Evolutionary conservation across 192 early-diverging fungal species (phyloP), one percentile per base, ranked within the genome.

Genomic region (Umbelopsis sp.): DNA sequence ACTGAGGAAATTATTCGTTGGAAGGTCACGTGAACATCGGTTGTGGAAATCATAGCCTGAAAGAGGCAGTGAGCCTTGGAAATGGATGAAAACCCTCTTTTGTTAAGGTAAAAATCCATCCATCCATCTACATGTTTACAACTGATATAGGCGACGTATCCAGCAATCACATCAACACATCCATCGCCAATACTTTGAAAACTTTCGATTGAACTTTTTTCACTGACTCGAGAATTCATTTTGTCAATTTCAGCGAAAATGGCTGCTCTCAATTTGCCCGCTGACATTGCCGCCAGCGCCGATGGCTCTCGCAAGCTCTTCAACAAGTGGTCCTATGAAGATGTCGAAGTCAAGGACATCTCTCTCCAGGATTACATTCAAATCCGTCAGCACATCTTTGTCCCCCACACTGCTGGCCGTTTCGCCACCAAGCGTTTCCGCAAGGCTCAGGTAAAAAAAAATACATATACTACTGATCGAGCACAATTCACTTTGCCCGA

Each of bases 321-420:
- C 87, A 91, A 93, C 86, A 93, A 93, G 87, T 95, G 94, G 94
- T 86, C 85, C 73, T 95, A 91, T 73, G 93, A 95, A 72, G 92
- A 92, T 81, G 89, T 95, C 76, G 90, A 92, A 83, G 87, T 94
- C 82, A 94, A 95, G 89, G 94, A 95, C 76, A 90, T 93, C 72
- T 90, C 93, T 44, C 85, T 95, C 78, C 84, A 83, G 66, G 96
- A 98, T 85, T 98, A 97, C 89, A 84, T 98, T 75, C 92, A 92
- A 85, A 86, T 98, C 85, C 89, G 89, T 76, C 90, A 91, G 83
- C 93, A 92, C 59, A 92, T 97, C 72, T 99, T 98, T 90, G 87
- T 96, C 77, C 95, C 96, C 72, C 97, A 99, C 92, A 97, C 97
- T 73, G 96, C 96, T 72, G 97, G 96, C 73, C 95, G 97, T 80